These are phyloP conservation scores for Melaleuca quinquenervia DNA, from an alignment of 345 rosid species.

Conservation along the genomic window DNA sequence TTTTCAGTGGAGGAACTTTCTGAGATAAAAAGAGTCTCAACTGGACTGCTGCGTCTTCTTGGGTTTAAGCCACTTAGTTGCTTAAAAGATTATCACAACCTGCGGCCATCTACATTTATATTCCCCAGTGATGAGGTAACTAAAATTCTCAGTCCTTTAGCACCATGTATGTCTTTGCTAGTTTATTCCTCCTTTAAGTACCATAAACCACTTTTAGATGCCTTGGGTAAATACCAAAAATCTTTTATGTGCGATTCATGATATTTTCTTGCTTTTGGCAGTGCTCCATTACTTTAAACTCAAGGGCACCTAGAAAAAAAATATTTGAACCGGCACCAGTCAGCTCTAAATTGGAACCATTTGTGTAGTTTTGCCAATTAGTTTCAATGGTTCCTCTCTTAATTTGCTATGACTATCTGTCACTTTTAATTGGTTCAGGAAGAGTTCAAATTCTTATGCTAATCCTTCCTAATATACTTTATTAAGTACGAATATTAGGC, in stretches of 20 bases:
- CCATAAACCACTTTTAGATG: not conserved
- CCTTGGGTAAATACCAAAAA: not conserved
- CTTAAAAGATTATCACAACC: slow-evolving; percentile 86
- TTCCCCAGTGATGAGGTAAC: slow-evolving; percentile 85
- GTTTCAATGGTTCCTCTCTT: not conserved
- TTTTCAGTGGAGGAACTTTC: slow-evolving; percentile 60
- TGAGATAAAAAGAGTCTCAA: slow-evolving; percentile 62
- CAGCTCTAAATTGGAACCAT: not conserved
- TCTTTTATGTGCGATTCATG: not conserved
- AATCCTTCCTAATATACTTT: not conserved
- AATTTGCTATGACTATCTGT: not conserved
- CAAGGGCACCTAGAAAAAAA: not conserved
- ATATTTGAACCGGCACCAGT: not conserved
- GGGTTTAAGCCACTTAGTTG: slow-evolving; percentile 92
- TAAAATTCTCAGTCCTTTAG: not conserved
- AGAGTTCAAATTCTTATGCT: not conserved
- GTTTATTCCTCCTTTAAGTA: not conserved
- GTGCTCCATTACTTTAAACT: not conserved
- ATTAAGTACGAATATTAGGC: not conserved
- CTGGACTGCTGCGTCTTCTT: slow-evolving; percentile 59
- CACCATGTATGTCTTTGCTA: not conserved
- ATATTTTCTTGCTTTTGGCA: not conserved
- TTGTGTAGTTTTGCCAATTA: not conserved
- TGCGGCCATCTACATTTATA: slow-evolving; percentile 89
- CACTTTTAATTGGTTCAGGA: not conserved